phyloP scores from a whole-genome alignment of 768 basidiomycete species.

The Leucocoprinus sp. region DNA sequence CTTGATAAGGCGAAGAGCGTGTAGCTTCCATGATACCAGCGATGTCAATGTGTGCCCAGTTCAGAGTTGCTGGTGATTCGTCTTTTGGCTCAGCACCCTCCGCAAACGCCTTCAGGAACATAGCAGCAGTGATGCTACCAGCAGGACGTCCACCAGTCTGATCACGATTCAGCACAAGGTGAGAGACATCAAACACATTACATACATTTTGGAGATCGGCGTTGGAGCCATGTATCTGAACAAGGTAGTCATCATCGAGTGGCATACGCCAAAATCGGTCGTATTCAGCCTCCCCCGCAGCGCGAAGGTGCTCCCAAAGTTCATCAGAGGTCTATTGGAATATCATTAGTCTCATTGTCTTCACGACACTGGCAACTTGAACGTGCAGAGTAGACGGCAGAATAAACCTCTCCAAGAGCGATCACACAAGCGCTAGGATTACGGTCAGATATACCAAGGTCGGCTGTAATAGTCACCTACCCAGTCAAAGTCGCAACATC shows the following conservation, averaged over 20 bases:
- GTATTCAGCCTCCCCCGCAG: constrained; percentile 65
- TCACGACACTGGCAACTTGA: not conserved
- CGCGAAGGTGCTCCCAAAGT: constrained; percentile 63
- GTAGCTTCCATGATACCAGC: constrained; percentile 70
- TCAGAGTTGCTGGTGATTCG: constrained; percentile 44
- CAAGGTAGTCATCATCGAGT: constrained; percentile 71
- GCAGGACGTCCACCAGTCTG: constrained; percentile 67
- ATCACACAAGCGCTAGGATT: constrained; percentile 53
- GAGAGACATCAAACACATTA: not conserved
- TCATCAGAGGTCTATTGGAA: constrained; percentile 52
- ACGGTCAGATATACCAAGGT: not conserved
- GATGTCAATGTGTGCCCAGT: constrained; percentile 88
- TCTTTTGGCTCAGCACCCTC: constrained; percentile 62
- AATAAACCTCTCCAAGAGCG: constrained; percentile 68
- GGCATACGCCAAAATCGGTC: constrained; percentile 91
- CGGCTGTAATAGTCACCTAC: no score
- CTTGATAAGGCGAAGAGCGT: constrained; percentile 51
- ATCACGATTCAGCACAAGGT: not conserved
- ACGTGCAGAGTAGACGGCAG: constrained; percentile 72
- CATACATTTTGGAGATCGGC: constrained; percentile 76
- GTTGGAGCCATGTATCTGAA: constrained; percentile 69
- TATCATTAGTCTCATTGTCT: not conserved
- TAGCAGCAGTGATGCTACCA: constrained; percentile 73
- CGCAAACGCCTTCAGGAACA: constrained; percentile 81
- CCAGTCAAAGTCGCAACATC: constrained; percentile 86